Base-by-base conservation (phyloP, 23 red algal species). In the Gracilariopsis chorda region DNA sequence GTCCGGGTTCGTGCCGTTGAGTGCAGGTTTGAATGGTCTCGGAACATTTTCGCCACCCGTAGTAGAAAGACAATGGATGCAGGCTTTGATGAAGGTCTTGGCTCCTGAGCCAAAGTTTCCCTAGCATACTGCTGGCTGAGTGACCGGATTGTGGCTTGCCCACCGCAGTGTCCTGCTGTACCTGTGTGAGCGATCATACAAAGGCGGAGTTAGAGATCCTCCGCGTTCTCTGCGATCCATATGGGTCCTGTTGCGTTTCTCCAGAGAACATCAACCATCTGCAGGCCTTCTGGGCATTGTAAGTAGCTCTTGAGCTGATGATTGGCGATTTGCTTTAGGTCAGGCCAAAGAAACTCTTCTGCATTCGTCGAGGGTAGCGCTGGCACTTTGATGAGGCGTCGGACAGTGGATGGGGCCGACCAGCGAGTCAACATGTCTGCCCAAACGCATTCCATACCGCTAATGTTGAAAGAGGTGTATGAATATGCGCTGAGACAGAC, bases 151-250 rank as follows among this genome's bases (percentile, higher is more conserved):
- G 77, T 81, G 8, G 77, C 24, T 10, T 51, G 24, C 5, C 23
- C 39, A 10, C 77, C 77, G 23, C 77, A 40, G 23, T 81, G 77
- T 28, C 77, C 77, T 25, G 46, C 44, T 7, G 46, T 39, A 58
- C 51, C 77, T 8, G 5, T 56, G 49, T 81, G 77, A 11, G 1
- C 46, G 39, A 81, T 59, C 4, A 81, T 27, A 81, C 77, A 81
- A 52, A 81, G 28, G 7, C 77, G 77, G 23, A 81, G 49, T 40
- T 81, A 47, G 24, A 81, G 47, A 41, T 81, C 46, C 7, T 81
- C 77, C 9, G 39, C 39, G 42, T 48, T 23, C 4, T 81, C 77
- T 27, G 47, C 43, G 28, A 81, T 81, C 77, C 51, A 81, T 51
- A 81, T 14, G 7, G 77, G 8, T 7, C 77, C 77, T n/a, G 13